Base-by-base conservation (phyloP, 768 basidiomycete species). In the Boletus fagicola region DNA sequence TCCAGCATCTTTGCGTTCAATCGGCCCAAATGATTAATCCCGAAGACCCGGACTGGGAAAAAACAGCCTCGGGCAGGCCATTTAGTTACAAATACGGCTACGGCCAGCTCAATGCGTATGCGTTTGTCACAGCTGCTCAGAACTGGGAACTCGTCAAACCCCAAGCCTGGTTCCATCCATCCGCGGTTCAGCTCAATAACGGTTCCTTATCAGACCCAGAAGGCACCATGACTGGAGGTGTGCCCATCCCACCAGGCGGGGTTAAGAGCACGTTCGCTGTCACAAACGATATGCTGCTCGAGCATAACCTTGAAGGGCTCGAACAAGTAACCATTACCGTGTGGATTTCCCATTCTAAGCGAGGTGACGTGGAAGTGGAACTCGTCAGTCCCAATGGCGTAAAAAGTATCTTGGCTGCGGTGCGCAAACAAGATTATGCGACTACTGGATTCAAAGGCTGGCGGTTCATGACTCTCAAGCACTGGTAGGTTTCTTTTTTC, bases 381-480 rank as follows among this genome's bases (percentile, higher is more conserved):
- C 69, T 98, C 46, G 71, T 79, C 20, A 96, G 94, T 66, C 96
- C 97, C 0, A 83, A 83, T 45, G 93, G 93, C 12, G 78, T 98
- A 60, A 86, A 76, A 68, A 97, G 94, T 68, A 78, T 98, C 15
- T 74, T 99, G 40, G 95, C 89, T 22, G 83, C 85, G 20, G 79
- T 78, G 55, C 83, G 97, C 59, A 65, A 77, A 35, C 77, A 77
- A 13, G 97, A 99, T 68, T 70, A 69, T 38, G 86, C 81, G 18
- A 70, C 65, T 5, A 80, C 78, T 10, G 96, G 97, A 10, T 96
- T 81, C 70, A 83, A 84, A n/a, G 95, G 92, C 0, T 99, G 97
- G 97, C 87, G 82, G n/a, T 99, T 99, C 71, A 98, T 98, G 94
- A 84, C 85, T 33, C 83, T 98, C 54, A 99, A 99, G 73, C 97